phyloP scores from a whole-genome alignment of 2,329 filamentous ascomycete genomes.

The Cladosporium velox region DNA sequence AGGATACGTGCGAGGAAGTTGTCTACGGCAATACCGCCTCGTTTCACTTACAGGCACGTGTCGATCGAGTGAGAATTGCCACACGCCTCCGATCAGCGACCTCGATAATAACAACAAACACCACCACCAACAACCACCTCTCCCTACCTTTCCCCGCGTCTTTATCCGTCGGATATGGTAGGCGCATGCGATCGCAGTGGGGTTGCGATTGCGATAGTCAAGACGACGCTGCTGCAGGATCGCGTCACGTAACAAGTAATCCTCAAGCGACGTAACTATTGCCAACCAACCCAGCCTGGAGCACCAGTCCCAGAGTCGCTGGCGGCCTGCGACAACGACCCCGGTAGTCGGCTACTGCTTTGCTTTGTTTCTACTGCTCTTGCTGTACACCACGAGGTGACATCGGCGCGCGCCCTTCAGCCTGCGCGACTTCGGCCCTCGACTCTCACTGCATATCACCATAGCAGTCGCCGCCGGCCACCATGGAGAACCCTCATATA shows the following conservation, averaged over 20 bases:
- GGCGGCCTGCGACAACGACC: slow-evolving; percentile 1
- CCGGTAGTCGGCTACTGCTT: slow-evolving; percentile 17
- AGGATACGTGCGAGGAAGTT: neutral
- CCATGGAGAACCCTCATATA: slow-evolving; percentile 24
- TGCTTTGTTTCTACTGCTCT: neutral
- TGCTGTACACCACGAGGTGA: neutral
- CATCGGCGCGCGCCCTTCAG: slow-evolving; percentile 9
- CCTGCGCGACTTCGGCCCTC: slow-evolving; percentile 18
- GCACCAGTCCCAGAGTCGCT: neutral
- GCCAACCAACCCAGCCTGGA: slow-evolving; percentile 3
- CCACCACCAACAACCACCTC: neutral
- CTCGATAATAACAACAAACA: neutral
- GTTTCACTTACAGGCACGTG: slow-evolving; percentile 6
- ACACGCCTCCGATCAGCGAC: neutral
- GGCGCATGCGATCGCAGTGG: slow-evolving; percentile 11
- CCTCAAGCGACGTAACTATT: neutral
- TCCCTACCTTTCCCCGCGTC: neutral
- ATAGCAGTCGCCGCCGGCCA: neutral
- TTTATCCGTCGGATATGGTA: slow-evolving; percentile 10
- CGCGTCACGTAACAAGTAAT: slow-evolving; percentile 16
- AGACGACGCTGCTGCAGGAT: slow-evolving; percentile 11
- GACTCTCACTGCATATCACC: neutral
- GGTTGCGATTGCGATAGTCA: slow-evolving; percentile 19
- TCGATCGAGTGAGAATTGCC: neutral
- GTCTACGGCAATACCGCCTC: neutral